Evolutionary conservation across 2,329 filamentous ascomycete species (phyloP), one percentile per base, ranked within the genome.

Genomic region (Endoconidiophora laricicola): DNA sequence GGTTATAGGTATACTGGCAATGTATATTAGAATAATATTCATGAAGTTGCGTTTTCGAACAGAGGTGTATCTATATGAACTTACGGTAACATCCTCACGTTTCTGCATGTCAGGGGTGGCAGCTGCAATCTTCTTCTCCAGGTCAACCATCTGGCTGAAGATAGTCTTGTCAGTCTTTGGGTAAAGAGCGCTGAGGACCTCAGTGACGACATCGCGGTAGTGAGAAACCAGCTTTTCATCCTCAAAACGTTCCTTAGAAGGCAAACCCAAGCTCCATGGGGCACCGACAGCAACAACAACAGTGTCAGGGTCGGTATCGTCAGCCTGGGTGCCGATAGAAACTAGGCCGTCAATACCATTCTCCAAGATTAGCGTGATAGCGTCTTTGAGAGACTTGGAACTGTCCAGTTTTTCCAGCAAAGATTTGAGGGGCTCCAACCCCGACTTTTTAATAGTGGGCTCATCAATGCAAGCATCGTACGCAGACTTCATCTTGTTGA

Each of bases 381-480:
- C 65, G n/a, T 71, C 65, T 50, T 62, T 60, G 20, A 62, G 55
- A 39, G 59, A 52, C 5, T 57, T 56, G 6, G 55, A 41, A 26
- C 60, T 59, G 24, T 62, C 57, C 36, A 82, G 61, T 42, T 72
- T 61, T 12, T 69, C 61, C n/a, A 85, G 63, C 7, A 83, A 61
- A 3, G 70, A 60, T 16, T 69, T 60, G 39, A 86, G 60, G 2
- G 80, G 79, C 52, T 68, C 60, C 4, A 72, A 64, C 2, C 79
- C 81, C 9, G 69, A 59, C 41, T 70, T 62, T 55, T 72, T 70
- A 46, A 83, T 71, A 7, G 65, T 62, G 6, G 71, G 66, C 58
- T 80, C 73, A 56, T 85, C 69, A 61, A 82, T 71, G 58, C 82
- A 86, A 33, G 79, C 73, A 54, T 75, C 64, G 57, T 84, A 86